A percentile compares a stretch with the other conserved stretches of the same genome.
phyloP scores from a whole-genome alignment of 148 eudicot species.

The Polygonum aviculare region DNA sequence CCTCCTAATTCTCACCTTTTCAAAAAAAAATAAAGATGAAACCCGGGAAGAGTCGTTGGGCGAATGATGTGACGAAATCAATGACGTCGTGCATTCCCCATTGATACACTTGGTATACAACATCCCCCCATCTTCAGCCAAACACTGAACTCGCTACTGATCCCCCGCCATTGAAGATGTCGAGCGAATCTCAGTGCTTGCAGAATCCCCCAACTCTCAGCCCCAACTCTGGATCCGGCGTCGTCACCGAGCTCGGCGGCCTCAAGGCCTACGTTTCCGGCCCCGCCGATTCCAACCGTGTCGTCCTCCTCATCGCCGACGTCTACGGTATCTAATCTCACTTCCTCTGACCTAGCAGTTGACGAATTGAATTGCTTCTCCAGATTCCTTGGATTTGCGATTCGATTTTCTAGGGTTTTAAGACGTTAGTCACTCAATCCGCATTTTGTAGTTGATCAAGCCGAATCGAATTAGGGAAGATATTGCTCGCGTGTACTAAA shows the following conservation, averaged over 20 bases:
- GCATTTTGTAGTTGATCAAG: not conserved
- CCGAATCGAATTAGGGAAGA: not conserved
- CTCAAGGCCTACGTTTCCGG: conserved; percentile 17
- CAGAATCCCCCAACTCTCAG: conserved; percentile 17
- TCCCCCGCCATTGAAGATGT: not conserved
- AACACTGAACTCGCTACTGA: not conserved
- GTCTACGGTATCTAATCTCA: conserved; percentile 5
- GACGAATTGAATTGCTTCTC: not conserved
- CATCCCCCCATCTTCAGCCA: not conserved
- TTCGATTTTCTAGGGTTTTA: not conserved
- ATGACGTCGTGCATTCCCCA: not conserved
- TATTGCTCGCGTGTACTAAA: not conserved
- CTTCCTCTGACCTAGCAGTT: not conserved
- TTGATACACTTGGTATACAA: not conserved
- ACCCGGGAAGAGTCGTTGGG: not conserved
- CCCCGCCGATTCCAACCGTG: conserved; percentile 7
- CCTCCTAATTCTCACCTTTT: no score
- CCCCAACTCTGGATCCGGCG: conserved; percentile 11
- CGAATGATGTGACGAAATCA: not conserved
- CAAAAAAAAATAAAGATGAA: no score
- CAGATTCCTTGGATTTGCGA: not conserved
- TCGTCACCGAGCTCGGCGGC: conserved; percentile 16
- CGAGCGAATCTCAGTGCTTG: conserved; percentile 16
- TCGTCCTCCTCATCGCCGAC: conserved; percentile 15
- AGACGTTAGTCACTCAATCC: not conserved